Base-by-base conservation (phyloP, 2,329 filamentous ascomycete genomes). In the Parastagonospora nodorum region DNA sequence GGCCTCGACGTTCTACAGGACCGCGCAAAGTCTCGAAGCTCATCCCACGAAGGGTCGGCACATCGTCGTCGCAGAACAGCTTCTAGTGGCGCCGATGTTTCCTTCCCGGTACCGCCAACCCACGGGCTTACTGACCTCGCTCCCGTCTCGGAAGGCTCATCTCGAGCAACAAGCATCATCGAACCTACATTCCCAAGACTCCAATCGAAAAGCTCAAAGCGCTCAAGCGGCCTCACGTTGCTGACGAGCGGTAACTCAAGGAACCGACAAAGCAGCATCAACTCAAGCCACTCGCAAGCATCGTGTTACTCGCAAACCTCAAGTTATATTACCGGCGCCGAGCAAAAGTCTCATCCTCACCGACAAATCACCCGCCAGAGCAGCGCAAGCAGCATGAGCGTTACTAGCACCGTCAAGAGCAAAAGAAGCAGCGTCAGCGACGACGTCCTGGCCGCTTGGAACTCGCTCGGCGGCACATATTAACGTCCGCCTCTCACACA, bases 381-480 rank as follows among this genome's bases (percentile, higher is more conserved):
- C 39, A 69, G 65, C 38, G 55, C 60, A 9, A 53, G 52, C 10
- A 72, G 66, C 30, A 56, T 54, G 39, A 62, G 66, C 32, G 54
- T 54, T 30, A 61, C 50, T 4, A 49, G 57, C 14, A 50, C 51
- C 16, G 41, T 50, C 4, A 66, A 50, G 36, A 47, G 43, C 2
- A 53, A 58, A 14, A 50, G 70, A 12, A 71, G 68, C 40, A 78
- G 75, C 50, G 75, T 77, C 4, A 75, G 74, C 36, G 76, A 78
- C 29, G 77, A 80, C 54, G 74, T 80, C 7, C 60, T 79, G 27
- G 75, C 75, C 47, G 77, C 77, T 12, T 80, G 77, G 77, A 74
- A 74, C 9, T 77, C 73, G 48, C 53, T 80, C 19, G 77, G 77
- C 7, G 77, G 77, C 11, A 66, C 68, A 42, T 66, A 66, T 45